Percentiles rank a stretch among this genome's conserved stretches.
Evolutionary conservation across 768 basidiomycete species (phyloP).

Genomic region (Suillus weaverae): DNA sequence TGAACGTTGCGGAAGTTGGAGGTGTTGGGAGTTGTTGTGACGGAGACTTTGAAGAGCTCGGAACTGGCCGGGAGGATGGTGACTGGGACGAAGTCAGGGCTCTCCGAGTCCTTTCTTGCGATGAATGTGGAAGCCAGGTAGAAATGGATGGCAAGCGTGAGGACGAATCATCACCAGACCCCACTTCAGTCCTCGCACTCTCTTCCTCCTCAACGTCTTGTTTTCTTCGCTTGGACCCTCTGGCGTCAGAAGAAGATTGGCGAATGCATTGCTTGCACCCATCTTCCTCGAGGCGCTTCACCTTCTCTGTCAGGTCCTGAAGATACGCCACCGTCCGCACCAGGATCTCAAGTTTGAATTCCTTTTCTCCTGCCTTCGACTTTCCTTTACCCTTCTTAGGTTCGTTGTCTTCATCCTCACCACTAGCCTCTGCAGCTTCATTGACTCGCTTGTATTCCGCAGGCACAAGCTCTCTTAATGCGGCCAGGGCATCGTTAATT

Average conservation of each 20-base stretch:
- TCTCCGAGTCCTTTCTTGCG: conserved; percentile 18
- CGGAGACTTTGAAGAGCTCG: conserved; percentile 10
- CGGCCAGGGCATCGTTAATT: conserved; percentile 88
- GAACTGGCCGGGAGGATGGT: conserved; percentile 31
- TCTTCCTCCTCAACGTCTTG: neutral
- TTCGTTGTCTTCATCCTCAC: conserved; percentile 35
- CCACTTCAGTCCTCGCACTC: neutral
- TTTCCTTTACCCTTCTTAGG: conserved; percentile 32
- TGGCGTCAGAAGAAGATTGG: conserved; percentile 17
- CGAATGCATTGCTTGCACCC: conserved; percentile 18
- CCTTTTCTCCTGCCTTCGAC: conserved; percentile 61
- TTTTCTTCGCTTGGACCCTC: neutral
- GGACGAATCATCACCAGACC: neutral
- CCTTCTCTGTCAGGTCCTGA: conserved; percentile 62
- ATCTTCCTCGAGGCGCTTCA: conserved; percentile 42
- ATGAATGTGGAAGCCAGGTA: conserved; percentile 53
- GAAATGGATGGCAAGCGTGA: conserved; percentile 66
- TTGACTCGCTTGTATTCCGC: conserved; percentile 42
- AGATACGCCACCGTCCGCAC: conserved; percentile 80
- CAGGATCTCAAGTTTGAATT: conserved; percentile 92
- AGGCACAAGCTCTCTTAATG: conserved; percentile 78
- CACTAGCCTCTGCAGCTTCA: conserved; percentile 32
- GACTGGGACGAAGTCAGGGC: conserved; percentile 36
- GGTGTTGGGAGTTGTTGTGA: conserved; percentile 51
- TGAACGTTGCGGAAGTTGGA: conserved; percentile 54